Percentiles rank a stretch among this genome's conserved stretches.
phyloP scores from a whole-genome alignment of 2,329 filamentous ascomycete species.

The Penicillium olsonii region DNA sequence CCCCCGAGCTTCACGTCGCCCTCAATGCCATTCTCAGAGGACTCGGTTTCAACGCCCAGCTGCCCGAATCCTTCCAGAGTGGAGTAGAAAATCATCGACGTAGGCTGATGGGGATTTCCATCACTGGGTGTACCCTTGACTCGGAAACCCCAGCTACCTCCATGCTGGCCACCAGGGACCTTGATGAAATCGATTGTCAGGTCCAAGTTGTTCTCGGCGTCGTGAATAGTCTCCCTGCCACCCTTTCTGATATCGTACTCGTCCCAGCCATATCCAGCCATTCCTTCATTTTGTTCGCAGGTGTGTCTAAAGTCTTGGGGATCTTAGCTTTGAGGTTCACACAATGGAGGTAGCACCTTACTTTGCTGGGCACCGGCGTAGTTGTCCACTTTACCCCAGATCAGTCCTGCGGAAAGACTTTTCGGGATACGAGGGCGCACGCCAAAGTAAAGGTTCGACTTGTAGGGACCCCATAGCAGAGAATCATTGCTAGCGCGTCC shows the following conservation, averaged over 20 bases:
- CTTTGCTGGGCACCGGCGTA: slow-evolving; percentile 74
- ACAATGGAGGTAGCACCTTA: slow-evolving; percentile 47
- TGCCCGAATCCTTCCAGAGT: slow-evolving; percentile 74
- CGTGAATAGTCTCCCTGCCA: slow-evolving; percentile 86
- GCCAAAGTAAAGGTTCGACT: slow-evolving; percentile 92
- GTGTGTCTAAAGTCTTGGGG: slow-evolving; percentile 80
- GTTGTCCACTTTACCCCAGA: slow-evolving; percentile 86
- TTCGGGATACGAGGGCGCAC: slow-evolving; percentile 79
- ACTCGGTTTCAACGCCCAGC: slow-evolving; percentile 60
- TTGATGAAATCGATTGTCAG: slow-evolving; percentile 94
- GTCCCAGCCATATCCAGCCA: slow-evolving; percentile 97
- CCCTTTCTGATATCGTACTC: slow-evolving; percentile 89
- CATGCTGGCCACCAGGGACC: slow-evolving; percentile 78
- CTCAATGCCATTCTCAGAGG: slow-evolving; percentile 54
- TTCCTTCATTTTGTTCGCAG: slow-evolving; percentile 91
- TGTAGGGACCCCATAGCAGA: slow-evolving; percentile 93
- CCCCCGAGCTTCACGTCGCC: slow-evolving; percentile 71
- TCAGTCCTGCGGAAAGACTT: slow-evolving; percentile 76
- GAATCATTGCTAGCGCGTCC: slow-evolving; percentile 69
- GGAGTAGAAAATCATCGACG: slow-evolving; percentile 78
- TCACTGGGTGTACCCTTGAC: slow-evolving; percentile 78
- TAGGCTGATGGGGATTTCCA: slow-evolving; percentile 68
- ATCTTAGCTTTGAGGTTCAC: slow-evolving; percentile 19
- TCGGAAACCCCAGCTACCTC: slow-evolving; percentile 88
- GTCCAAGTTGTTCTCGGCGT: slow-evolving; percentile 83